Evolutionary conservation across 164 flowering plant species (phyloP).

Genomic region (Magnolia kwangsiensis): DNA sequence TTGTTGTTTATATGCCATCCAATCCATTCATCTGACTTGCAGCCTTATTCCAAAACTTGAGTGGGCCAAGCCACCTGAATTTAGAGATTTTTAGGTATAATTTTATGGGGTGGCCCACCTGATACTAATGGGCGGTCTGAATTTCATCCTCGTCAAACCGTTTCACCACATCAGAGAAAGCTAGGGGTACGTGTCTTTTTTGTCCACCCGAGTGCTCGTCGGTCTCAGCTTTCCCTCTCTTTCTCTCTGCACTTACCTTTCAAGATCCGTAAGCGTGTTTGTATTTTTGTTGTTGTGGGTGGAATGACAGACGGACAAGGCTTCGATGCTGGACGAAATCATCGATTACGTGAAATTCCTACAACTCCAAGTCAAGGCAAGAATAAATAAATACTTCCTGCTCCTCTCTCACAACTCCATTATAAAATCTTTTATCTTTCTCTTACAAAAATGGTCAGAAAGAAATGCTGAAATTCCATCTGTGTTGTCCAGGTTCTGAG

Average conservation of each 20-base stretch:
- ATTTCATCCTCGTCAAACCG: not conserved
- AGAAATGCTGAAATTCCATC: conserved; percentile 5
- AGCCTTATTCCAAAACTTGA: too few relatives aligned
- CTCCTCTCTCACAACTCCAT: not conserved
- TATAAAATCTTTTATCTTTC: too few relatives aligned
- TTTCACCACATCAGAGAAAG: not conserved
- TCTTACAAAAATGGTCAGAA: not conserved
- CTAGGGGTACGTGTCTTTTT: not conserved
- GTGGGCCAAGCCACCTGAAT: too few relatives aligned
- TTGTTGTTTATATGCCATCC: too few relatives aligned
- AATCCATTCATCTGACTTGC: too few relatives aligned
- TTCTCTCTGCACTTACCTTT: not conserved
- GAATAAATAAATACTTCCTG: not conserved
- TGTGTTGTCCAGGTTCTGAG: conserved; percentile 69
- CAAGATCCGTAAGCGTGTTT: not conserved
- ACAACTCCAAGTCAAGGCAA: conserved; percentile 98
- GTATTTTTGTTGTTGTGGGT: conserved; percentile 1
- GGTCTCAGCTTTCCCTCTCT: not conserved
- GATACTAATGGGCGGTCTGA: not conserved
- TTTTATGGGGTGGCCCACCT: too few relatives aligned
- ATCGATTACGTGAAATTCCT: conserved; percentile 98
- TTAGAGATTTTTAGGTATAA: too few relatives aligned
- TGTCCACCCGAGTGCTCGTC: not conserved
- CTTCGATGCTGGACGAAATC: conserved; percentile 98
- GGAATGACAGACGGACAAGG: conserved; percentile 93